These are phyloP conservation scores for Leishmania aethiopica DNA, from an alignment of 208 protist genomes.

Conservation along the genomic window DNA sequence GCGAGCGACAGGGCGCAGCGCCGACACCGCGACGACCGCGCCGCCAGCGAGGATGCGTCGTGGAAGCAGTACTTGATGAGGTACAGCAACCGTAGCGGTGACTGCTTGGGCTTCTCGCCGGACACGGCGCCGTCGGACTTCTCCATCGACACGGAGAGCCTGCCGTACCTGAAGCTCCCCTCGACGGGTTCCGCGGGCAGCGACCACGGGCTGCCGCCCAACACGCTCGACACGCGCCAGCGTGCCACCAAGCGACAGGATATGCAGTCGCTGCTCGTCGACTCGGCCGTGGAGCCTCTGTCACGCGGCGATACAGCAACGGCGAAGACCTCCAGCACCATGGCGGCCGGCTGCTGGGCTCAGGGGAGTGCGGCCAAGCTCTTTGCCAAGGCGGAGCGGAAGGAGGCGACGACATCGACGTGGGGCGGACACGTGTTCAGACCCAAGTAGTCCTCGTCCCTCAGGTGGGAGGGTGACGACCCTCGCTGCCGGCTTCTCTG, in stretches of 20 bases:
- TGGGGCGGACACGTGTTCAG: conserved; percentile 64
- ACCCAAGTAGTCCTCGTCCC: conserved; percentile 16
- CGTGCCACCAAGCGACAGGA: conserved; percentile 66
- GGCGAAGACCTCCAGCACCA: conserved; percentile 16
- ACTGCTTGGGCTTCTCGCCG: conserved; percentile 20
- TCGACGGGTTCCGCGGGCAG: conserved; percentile 39
- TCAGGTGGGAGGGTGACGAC: background rate
- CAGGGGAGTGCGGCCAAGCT: conserved; percentile 41
- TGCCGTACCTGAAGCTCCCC: conserved; percentile 59
- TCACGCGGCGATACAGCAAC: conserved; percentile 3
- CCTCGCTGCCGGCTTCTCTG: background rate
- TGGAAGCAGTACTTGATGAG: conserved; percentile 73
- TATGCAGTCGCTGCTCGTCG: conserved; percentile 25
- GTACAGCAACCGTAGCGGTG: conserved; percentile 36
- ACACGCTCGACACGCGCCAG: conserved; percentile 72
- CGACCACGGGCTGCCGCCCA: conserved; percentile 66
- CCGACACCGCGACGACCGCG: conserved; percentile 26
- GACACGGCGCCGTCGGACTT: conserved; percentile 44
- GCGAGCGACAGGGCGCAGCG: conserved; percentile 36
- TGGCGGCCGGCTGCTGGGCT: conserved; percentile 41
- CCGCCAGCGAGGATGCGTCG: conserved; percentile 47
- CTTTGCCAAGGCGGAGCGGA: conserved; percentile 30
- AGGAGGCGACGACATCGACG: conserved; percentile 19
- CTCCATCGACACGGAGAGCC: conserved; percentile 57
- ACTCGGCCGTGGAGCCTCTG: background rate